Percentiles rank a stretch among this genome's conserved stretches.
Conservation (phyloP, 176 grass and related monocot genomes). For the Ananas comosus region DNA sequence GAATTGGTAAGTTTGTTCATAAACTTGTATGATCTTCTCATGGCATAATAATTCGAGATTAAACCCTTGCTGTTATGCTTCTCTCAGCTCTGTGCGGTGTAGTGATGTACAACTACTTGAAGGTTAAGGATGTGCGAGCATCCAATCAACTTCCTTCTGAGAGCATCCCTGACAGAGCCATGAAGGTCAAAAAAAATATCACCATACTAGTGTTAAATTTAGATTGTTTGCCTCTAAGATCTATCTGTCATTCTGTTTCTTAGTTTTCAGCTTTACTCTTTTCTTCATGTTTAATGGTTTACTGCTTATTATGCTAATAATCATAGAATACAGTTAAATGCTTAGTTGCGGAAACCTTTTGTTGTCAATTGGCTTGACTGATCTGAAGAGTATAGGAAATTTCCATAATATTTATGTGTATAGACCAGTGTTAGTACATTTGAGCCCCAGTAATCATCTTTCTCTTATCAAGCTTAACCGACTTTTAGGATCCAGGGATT, state of each 20-base stretch:
- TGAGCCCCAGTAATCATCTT: background rate
- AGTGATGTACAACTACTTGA: constrained; percentile 99
- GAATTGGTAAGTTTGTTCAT: constrained; percentile 57
- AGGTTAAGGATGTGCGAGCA: constrained; percentile 80
- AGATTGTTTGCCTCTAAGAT: background rate
- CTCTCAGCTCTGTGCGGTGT: constrained; percentile 84
- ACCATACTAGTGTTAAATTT: background rate
- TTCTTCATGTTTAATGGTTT: background rate
- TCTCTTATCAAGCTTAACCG: background rate
- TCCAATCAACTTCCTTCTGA: constrained; percentile 54
- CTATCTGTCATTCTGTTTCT: background rate
- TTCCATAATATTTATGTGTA: background rate
- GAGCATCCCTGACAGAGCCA: constrained; percentile 48
- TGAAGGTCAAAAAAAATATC: constrained; percentile 33
- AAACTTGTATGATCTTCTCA: constrained; percentile 14
- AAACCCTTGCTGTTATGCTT: constrained; percentile 11
- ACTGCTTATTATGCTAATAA: background rate
- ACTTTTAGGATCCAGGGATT: background rate
- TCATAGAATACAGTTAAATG: background rate
- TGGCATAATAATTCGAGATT: constrained; percentile 1
- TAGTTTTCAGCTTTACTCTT: background rate
- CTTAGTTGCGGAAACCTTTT: background rate
- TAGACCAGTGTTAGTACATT: background rate
- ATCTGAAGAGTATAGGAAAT: background rate
- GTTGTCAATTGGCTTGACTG: background rate